Base-by-base conservation (phyloP, 2,329 filamentous ascomycete genomes). In the Plectosphaerella plurivora region DNA sequence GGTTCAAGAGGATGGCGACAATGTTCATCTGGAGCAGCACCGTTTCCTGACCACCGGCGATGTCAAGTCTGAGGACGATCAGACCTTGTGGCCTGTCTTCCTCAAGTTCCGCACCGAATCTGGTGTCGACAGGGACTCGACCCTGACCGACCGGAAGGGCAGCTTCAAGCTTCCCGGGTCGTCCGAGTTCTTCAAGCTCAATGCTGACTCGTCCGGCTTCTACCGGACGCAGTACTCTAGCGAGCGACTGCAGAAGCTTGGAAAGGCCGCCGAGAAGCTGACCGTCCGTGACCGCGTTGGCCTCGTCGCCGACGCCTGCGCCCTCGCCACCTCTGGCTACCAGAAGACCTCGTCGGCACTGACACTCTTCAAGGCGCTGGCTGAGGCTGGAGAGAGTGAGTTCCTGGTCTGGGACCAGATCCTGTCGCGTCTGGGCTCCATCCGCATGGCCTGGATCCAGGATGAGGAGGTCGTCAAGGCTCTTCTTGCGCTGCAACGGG, bases 391-490 rank as follows among this genome's bases (percentile, higher is more conserved):
- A 2, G 93, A 97, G 73, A 77, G 84, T 1, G 89, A 96, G 63
- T 97, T 91, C 59, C 89, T 97, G 39, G 93, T 97, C 3, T 97
- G 93, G 93, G 91, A 90, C 60, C 92, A 97, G 69, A 89, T 97
- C 54, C 81, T 91, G 48, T 81, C 87, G 45, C 86, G 91, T 46
- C 81, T 97, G 54, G 83, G 82, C 22, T 79, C 85, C n/a, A 81
- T 97, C 36, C 88, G 92, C 60, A 82, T 82, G 50, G 89, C 93
- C 8, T 97, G 92, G 92, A 77, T 93, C 59, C 91, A 97, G 68
- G 88, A 95, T 53, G 70, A 87, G 55, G 77, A 84, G 39, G 73
- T 84, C 48, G 86, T 83, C 59, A 83, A 92, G 57, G 89, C 88
- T 5, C 78, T 97, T 44, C 89, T 92, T 73, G 79, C 83, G 14